Base-by-base conservation (phyloP, 345 rosid species). In the Brassica incana region DNA sequence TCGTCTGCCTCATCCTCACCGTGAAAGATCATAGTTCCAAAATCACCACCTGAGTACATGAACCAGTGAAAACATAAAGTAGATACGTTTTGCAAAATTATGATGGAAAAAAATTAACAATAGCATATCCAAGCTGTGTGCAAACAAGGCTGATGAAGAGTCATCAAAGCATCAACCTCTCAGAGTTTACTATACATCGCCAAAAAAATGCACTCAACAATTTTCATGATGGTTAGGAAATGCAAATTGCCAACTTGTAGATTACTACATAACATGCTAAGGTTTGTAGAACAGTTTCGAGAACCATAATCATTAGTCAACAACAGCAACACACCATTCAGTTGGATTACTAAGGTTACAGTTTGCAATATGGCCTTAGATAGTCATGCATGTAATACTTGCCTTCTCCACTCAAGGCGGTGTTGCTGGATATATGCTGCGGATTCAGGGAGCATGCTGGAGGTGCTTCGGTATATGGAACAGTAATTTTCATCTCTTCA, bases 1-100 rank as follows among this genome's bases (percentile, higher is more conserved):
- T 79, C 82, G 40, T 78, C 83, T 33, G 72, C 59, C 83, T 86
- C 94, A 45, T 88, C 88, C 68, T 85, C 89, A 61, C 83, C 89
- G 84, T 90, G 97, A 80, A 91, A 45, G 40, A 95, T 83, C 74
- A 91, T 85, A 48, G 98, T 95, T 67, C 97, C 97, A 81, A 90
- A 95, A 43, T 90, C 97, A 74, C 91, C 96, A 87, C 84, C 75
- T 81, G 72, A 62, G 74, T 38, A 72, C 65, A 76, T 58, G 64
- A 76, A 35, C 73, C 67, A 43, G 16, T 59, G 73, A 64, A 65
- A 69, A 32, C 63, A 43, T 65, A 9, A 76, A 59, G 58, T 60
- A 61, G 32, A 71, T 66, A 60, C 59, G 7, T 60, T 75, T 65
- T 23, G n/a, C 68, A 59, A 43, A 71, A 71, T 52, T 16, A 18